Evolutionary conservation across 1,284 basidiomycete species (phyloP).

Genomic region (Ceratobasidium sp.): DNA sequence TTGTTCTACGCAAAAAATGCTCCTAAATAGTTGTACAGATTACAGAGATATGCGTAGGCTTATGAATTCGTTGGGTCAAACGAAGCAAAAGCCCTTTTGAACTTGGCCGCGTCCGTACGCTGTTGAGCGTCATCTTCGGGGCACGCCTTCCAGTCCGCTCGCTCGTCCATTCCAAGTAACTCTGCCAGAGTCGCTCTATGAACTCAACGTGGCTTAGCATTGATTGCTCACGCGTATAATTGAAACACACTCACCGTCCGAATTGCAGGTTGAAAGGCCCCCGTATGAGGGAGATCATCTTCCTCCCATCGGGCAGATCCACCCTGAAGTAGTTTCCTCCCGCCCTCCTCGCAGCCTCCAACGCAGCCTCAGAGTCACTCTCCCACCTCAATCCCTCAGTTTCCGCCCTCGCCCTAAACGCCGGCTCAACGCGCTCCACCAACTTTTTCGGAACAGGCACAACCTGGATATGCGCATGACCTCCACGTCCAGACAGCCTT

Average conservation of each 20-base stretch:
- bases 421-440: constrained; percentile 69
- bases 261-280: constrained; percentile 90
- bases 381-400: constrained; percentile 71
- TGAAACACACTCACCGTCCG: constrained; percentile 73
- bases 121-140: constrained; percentile 83
- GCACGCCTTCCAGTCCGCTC: constrained; percentile 92
- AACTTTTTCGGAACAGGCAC: constrained; percentile 80
- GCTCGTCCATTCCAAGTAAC: constrained; percentile 75
- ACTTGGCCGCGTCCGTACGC: constrained; percentile 77
- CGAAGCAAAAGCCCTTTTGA: constrained; percentile 81
- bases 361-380: constrained; percentile 70
- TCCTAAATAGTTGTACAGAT: neutral
- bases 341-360: constrained; percentile 61
- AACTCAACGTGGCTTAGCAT: constrained; percentile 24
- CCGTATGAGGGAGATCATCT: constrained; percentile 85
- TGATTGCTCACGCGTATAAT: constrained; percentile 41
- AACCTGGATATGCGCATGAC: constrained; percentile 91
- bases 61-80: constrained; percentile 63
- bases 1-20: neutral
- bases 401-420: constrained; percentile 75
- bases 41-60: neutral
- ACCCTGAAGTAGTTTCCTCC: constrained; percentile 86
- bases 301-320: constrained; percentile 86
- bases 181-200: constrained; percentile 79
- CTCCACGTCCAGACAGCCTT: constrained; percentile 83